Base-by-base conservation (phyloP, 2,329 filamentous ascomycete genomes). In the Lasiodiplodia sp. region DNA sequence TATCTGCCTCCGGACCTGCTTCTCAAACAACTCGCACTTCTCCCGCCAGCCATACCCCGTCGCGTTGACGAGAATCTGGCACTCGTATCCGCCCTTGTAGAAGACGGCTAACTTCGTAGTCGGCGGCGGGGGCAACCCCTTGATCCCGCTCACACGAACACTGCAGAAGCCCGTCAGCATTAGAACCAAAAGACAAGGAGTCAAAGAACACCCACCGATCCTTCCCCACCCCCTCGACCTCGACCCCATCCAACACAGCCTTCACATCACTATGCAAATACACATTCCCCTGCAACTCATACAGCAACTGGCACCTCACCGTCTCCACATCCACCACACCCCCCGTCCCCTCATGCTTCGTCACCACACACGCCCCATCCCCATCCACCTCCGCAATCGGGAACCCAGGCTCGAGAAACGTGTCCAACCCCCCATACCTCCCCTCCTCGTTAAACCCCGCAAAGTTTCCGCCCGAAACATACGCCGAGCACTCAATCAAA, bases 381-480 rank as follows among this genome's bases (percentile, higher is more conserved):
- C 55, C 73, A 4, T 76, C 79, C 21, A 88, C 78, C 67, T 87
- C 85, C 0, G 82, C 84, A 68, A 87, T 85, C 0, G 83, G 84
- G 55, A 84, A 84, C 0, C 79, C 79, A 1, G 84, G 78, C 56
- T 83, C 82, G 56, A 83, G 74, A 28, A 85, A 75, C 0, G 75
- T 73, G 8, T 84, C 80, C 0, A 83, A 68, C 1, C 78, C 70
- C 0, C 16, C 58, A 67, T 82, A 80, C 53, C 2, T 83, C 80
- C 1, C 56, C 14, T 0, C 5, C 6, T 47, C n/a, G 40, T 83
- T 79, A 66, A 83, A 86, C 0, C 85, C 86, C 0, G 85, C 80
- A 69, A 87, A 88, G 70, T 88, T 88, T 0, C 78, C 83, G 0
- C 86, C 86, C 0, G 84, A 85, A 2, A 84, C 84, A 66, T 88